A percentile compares a stretch with the other conserved stretches of the same genome.
Conservation (phyloP, 192 early-diverging fungal species). For the Coemansia sp. region DNA sequence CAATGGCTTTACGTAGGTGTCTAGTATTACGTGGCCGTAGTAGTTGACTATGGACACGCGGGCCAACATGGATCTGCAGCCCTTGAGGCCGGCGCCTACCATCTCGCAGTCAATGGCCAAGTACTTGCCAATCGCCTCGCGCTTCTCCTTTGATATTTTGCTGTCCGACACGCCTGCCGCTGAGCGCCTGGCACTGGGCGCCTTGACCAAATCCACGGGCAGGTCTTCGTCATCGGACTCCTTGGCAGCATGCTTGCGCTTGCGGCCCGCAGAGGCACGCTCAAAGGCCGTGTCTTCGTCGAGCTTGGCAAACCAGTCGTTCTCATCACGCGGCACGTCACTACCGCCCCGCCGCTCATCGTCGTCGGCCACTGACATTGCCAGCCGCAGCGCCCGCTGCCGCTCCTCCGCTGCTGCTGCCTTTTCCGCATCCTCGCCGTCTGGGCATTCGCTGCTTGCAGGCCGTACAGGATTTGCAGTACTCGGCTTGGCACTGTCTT, state of each 20-base stretch:
- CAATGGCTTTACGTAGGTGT: conserved; percentile 80
- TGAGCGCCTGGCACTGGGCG: conserved; percentile 13
- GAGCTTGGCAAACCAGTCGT: conserved; percentile 41
- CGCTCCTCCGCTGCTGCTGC: conserved; percentile 22
- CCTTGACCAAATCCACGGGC: conserved; percentile 24
- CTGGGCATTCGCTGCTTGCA: neutral
- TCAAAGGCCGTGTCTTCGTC: conserved; percentile 18
- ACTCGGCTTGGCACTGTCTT: neutral
- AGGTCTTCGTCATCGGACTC: conserved; percentile 40
- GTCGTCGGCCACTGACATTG: conserved; percentile 30
- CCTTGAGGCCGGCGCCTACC: conserved; percentile 93
- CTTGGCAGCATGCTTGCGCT: conserved; percentile 17
- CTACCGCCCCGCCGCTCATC: conserved; percentile 10
- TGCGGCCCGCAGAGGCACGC: conserved; percentile 1
- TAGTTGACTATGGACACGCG: conserved; percentile 94
- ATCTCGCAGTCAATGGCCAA: conserved; percentile 99
- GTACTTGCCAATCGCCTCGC: conserved; percentile 72
- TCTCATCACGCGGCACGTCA: conserved; percentile 31
- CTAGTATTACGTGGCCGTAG: conserved; percentile 83
- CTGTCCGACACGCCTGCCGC: neutral
- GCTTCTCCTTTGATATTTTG: conserved; percentile 25
- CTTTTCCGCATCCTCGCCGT: neutral
- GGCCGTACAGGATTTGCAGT: neutral
- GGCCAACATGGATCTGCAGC: conserved; percentile 82
- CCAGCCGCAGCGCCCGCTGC: conserved; percentile 32